Percentiles rank a stretch among this genome's conserved stretches.
phyloP scores from a whole-genome alignment of 495 filamentous ascomycete species.

The Evernia prunastri region DNA sequence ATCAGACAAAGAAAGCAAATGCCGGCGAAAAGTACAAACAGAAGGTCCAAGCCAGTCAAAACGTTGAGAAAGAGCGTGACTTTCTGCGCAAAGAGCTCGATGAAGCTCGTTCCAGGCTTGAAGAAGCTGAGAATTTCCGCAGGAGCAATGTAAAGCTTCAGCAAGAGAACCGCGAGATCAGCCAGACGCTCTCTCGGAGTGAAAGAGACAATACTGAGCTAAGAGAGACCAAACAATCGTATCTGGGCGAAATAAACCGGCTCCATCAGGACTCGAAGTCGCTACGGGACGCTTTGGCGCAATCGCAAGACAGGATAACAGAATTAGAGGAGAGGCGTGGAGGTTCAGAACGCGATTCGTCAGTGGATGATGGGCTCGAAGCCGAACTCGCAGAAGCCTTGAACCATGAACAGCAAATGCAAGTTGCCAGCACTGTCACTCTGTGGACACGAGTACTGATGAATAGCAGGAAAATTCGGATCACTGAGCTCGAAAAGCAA shows the following conservation, averaged over 20 bases:
- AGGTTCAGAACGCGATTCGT: conserved; percentile 8
- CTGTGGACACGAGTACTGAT: conserved; percentile 12
- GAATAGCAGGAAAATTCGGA: conserved; percentile 20
- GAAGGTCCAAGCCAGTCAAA: conserved; percentile 65
- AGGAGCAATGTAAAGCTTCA: conserved; percentile 31
- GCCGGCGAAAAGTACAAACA: conserved; percentile 66
- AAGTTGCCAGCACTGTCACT: conserved; percentile 27
- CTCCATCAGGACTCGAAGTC: conserved; percentile 48
- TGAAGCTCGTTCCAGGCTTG: conserved; percentile 49
- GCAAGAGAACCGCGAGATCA: conserved; percentile 52
- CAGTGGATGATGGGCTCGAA: conserved; percentile 20
- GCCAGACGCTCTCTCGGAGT: conserved; percentile 49
- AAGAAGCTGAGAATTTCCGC: conserved; percentile 42
- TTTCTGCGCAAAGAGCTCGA: conserved; percentile 55
- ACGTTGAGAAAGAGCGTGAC: conserved; percentile 65
- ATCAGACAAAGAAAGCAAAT: conserved; percentile 74
- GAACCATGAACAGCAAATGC: conserved; percentile 19
- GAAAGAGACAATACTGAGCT: conserved; percentile 58
- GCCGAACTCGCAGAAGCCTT: conserved; percentile 19
- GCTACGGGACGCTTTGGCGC: conserved; percentile 49
- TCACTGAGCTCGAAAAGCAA: conserved; percentile 21
- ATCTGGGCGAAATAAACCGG: conserved; percentile 54
- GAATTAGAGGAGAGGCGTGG: conserved; percentile 21
- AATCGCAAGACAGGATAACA: conserved; percentile 35
- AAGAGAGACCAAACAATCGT: conserved; percentile 48